phyloP scores from a whole-genome alignment of 2,329 filamentous ascomycete genomes.

The Dothistroma pini region DNA sequence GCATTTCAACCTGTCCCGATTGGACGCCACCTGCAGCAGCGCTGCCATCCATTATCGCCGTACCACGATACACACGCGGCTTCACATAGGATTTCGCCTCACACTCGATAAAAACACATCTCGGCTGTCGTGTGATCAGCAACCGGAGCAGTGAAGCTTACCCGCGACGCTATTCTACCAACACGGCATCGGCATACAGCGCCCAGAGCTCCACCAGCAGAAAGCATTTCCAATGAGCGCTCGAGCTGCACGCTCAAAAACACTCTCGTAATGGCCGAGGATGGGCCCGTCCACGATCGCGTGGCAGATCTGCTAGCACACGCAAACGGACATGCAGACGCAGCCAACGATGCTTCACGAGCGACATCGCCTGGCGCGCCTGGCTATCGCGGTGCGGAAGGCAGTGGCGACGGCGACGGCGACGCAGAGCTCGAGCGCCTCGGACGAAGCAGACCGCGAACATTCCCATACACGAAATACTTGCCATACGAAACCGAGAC shows the following conservation, averaged over 20 bases:
- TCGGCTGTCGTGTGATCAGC: constrained; percentile 3
- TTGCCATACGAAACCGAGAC: constrained; percentile 87
- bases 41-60: constrained; percentile 5
- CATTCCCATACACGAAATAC: constrained; percentile 87
- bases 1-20: not conserved
- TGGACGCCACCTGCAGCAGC: not conserved
- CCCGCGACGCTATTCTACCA: not conserved
- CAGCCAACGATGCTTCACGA: constrained; percentile 68
- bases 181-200: not conserved
- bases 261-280: constrained; percentile 25
- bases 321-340: constrained; percentile 34
- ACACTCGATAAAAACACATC: not conserved
- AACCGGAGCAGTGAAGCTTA: not conserved
- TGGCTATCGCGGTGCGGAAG: constrained; percentile 41
- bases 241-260: constrained; percentile 15
- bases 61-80: not conserved
- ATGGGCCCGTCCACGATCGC: constrained; percentile 28
- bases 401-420: constrained; percentile 28
- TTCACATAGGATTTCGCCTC: not conserved
- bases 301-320: constrained; percentile 42
- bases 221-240: constrained; percentile 18
- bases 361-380: constrained; percentile 76
- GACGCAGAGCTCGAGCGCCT: constrained; percentile 52
- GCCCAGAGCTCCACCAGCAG: not conserved
- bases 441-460: constrained; percentile 72